Evolutionary conservation across 345 rosid species (phyloP).

Genomic region (Atalantia buxifolia): DNA sequence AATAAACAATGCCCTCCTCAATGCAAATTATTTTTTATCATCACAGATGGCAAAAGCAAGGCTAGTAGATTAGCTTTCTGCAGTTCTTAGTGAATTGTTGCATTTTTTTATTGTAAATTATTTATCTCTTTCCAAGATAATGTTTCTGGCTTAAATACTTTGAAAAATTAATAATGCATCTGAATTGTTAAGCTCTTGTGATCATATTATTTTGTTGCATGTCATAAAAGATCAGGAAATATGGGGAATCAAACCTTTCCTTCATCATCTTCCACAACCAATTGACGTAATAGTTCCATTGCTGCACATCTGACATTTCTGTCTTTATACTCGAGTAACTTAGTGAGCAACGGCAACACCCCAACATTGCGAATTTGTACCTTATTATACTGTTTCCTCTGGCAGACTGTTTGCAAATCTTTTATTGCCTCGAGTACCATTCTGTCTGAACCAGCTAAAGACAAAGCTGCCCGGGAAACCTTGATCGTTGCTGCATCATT

Average conservation of each 20-base stretch:
- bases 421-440: constrained; percentile 69
- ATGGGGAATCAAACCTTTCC: constrained; percentile 52
- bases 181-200: background rate
- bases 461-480: constrained; percentile 61
- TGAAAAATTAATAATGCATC: background rate
- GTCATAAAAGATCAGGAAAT: constrained; percentile 2
- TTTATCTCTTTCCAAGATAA: background rate
- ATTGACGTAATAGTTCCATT: constrained; percentile 45
- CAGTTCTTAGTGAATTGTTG: too few relatives aligned
- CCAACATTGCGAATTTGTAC: constrained; percentile 50
- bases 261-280: constrained; percentile 53
- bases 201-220: background rate
- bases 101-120: too few relatives aligned
- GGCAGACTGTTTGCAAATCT: constrained; percentile 62
- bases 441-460: constrained; percentile 60
- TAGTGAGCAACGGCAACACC: constrained; percentile 55
- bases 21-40: background rate
- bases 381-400: constrained; percentile 45
- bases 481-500: constrained; percentile 70
- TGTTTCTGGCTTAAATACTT: background rate
- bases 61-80: too few relatives aligned
- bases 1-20: too few relatives aligned
- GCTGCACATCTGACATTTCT: constrained; percentile 54
- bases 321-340: constrained; percentile 46
- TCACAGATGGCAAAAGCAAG: background rate